Percentiles rank a stretch among this genome's conserved stretches.
Evolutionary conservation across 2,329 filamentous ascomycete genomes (phyloP).

Genomic region (Cytospora piceae): DNA sequence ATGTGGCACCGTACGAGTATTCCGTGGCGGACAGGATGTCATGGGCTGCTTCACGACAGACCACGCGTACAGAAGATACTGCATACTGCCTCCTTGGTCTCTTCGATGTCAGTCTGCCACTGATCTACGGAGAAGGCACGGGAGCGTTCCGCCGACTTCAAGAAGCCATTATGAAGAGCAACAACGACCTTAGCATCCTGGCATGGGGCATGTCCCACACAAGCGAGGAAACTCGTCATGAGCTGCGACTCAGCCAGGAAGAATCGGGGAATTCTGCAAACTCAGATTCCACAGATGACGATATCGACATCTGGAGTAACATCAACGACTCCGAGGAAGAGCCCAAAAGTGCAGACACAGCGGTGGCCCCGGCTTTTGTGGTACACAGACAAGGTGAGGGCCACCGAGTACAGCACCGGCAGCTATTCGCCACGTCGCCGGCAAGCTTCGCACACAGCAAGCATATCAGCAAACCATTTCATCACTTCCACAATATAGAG

Average conservation of each 20-base stretch:
- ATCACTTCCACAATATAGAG: neutral
- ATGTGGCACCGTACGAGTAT: neutral
- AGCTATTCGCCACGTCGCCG: neutral
- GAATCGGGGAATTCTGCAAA: too few relatives aligned
- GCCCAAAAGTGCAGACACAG: neutral
- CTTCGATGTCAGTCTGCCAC: slow-evolving; percentile 36
- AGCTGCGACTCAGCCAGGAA: neutral
- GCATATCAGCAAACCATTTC: neutral
- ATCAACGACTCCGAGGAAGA: neutral
- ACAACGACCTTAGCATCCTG: slow-evolving; percentile 3
- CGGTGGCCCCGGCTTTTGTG: neutral
- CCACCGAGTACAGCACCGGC: neutral
- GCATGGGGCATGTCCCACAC: neutral
- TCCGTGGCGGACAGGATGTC: slow-evolving; percentile 34
- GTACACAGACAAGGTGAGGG: neutral
- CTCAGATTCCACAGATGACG: too few relatives aligned
- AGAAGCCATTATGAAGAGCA: neutral
- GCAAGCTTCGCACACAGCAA: neutral
- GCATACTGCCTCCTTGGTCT: slow-evolving; percentile 37
- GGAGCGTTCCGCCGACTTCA: neutral
- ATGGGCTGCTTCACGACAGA: slow-evolving; percentile 34
- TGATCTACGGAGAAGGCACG: slow-evolving; percentile 38
- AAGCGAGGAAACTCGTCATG: neutral
- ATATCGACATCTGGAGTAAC: too few relatives aligned
- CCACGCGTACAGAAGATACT: slow-evolving; percentile 34